phyloP scores from a whole-genome alignment of 805 yeast species.

The Barnettozyma sucrosica region DNA sequence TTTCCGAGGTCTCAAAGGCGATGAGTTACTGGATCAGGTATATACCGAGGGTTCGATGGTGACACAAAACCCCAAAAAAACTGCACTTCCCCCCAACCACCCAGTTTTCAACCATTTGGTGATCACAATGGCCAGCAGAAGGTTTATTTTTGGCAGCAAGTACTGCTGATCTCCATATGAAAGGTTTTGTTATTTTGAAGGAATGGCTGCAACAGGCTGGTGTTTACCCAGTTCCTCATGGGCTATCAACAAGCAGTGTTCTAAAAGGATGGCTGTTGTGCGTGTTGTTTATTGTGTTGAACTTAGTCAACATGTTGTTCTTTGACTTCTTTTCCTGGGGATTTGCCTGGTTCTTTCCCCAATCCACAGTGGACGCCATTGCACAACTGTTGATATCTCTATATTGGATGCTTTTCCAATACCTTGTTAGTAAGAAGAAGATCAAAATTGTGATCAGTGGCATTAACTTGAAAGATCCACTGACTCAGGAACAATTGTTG shows the following conservation, averaged over 20 bases:
- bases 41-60: neutral
- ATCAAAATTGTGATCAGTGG: conserved; percentile 25
- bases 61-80: conserved; percentile 5
- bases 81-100: neutral
- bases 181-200: neutral
- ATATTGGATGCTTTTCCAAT: conserved; percentile 8
- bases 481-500: conserved; percentile 22
- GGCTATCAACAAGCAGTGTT: conserved; percentile 13
- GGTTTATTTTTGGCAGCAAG: neutral
- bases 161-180: neutral
- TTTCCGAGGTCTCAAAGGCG: conserved; percentile 1
- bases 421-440: conserved; percentile 21
- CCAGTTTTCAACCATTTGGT: neutral
- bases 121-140: neutral
- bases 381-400: neutral
- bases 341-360: conserved; percentile 3
- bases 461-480: conserved; percentile 20
- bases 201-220: conserved; percentile 20
- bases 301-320: conserved; percentile 2
- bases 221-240: conserved; percentile 18
- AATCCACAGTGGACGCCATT: conserved; percentile 3
- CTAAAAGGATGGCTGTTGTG: conserved; percentile 19
- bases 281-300: conserved; percentile 9
- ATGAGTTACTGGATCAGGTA: neutral
- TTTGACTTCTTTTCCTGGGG: neutral